These are phyloP conservation scores for Melianthus villosus DNA, from an alignment of 441 rosid species.

Conservation along the genomic window DNA sequence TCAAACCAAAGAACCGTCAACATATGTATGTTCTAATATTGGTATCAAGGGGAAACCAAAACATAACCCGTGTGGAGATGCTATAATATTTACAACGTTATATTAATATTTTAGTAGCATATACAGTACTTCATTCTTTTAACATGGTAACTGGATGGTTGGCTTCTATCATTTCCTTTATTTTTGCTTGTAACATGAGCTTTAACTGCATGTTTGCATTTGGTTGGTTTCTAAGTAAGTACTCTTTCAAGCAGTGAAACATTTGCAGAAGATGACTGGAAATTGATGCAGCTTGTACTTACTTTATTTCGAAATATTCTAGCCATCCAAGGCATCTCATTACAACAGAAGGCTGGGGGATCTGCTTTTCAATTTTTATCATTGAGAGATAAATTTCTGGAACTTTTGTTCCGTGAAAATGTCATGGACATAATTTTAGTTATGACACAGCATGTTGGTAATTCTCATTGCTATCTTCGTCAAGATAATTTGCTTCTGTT, in stretches of 20 bases:
- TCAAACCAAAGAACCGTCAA: too few species aligned
- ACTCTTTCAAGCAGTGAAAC: slow-evolving; percentile 33
- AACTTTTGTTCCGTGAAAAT: slow-evolving; percentile 64
- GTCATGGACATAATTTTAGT: slow-evolving; percentile 66
- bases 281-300: slow-evolving; percentile 78
- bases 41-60: too few species aligned
- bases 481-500: slow-evolving; percentile 77
- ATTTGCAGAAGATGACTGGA: slow-evolving; percentile 90
- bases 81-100: too few species aligned
- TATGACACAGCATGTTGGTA: slow-evolving; percentile 51
- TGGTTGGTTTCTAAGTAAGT: neutral
- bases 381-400: slow-evolving; percentile 61
- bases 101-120: too few species aligned
- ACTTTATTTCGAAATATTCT: slow-evolving; percentile 74
- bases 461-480: slow-evolving; percentile 37
- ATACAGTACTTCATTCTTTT: too few species aligned
- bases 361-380: slow-evolving; percentile 52
- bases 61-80: too few species aligned
- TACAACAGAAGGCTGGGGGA: slow-evolving; percentile 53
- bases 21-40: too few species aligned
- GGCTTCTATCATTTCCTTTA: too few species aligned
- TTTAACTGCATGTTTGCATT: neutral
- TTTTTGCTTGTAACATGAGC: neutral
- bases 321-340: slow-evolving; percentile 61
- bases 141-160: too few species aligned